Evolutionary conservation across 352 stramenopile genomes (phyloP), one percentile per base, ranked within the genome.

Genomic region (Stramenopiles sp.): DNA sequence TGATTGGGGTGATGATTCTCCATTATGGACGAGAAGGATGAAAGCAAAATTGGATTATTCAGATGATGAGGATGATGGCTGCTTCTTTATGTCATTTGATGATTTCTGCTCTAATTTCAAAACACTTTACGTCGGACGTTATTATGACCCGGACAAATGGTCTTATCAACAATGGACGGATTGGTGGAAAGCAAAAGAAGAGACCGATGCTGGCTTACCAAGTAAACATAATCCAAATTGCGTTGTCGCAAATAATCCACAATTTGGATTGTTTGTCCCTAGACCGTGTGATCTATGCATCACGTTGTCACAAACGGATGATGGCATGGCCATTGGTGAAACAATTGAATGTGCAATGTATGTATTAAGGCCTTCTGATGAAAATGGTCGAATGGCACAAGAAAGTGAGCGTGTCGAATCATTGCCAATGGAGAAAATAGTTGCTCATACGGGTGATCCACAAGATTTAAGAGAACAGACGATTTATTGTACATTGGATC

Each of bases 21-120:
- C 86, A 63, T 87, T 95, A 32, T 97, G 92, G 92, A 97, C 88
- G 80, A 90, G 89, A 1, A 86, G 90, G 0, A 85, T 95, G 7
- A 92, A 92, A 80, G 88, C 90, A 76, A 88, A 90, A 65, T 83
- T 96, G 23, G 80, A 82, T 0, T 86, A 87, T 80, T 84, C 78
- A 0, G 83, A 87, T 7, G 85, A 93, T 74, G 85, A 83, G 32
- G 86, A 90, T 73, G 90, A 96, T 82, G 95, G 94, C 80, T 94
- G 90, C 63, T 97, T 97, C 83, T 97, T 89, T 90, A 97, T 97
- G 90, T 92, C 88, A 81, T 96, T 96, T 85, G 90, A 97, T 83
- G 92, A 97, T 81, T 96, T 97, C 80, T 92, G 88, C 81, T 85
- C 93, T 43, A 84, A 86, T 32, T 97, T 97, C 82, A 91, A 88